Base-by-base conservation (phyloP, 371 early-diverging fungal genomes). In the Blakeslea trispora region DNA sequence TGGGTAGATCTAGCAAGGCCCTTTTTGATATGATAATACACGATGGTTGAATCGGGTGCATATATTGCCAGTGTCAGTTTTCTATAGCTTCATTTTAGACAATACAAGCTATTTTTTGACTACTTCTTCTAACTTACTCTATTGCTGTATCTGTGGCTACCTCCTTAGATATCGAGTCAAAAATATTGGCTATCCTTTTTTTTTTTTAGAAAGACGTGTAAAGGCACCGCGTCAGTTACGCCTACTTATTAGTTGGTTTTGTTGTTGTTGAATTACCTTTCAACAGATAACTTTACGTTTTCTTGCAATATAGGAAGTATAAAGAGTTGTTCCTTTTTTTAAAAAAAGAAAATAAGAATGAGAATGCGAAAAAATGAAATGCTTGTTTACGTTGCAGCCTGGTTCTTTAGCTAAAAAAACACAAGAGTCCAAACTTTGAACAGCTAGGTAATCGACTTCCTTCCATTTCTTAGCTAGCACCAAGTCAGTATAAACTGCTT, bases 51-150 rank as follows among this genome's bases (percentile, higher is more conserved):
- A 47, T 79, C 79, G 17, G 62, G 57, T n/a, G 72, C 64, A 44
- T 71, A 70, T 28, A 79, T 75, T 10, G 74, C 79, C 3, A 79
- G 31, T 22, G 79, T 79, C 11, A 74, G 40, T 47, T 65, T 69
- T 6, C 67, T 69, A 31, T 31, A n/a, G 8, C 14, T 41, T 14
- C 19, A 21, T 32, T n/a, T 37, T 28, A 10, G 14, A 39, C 21
- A 52, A 51, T 37, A 49, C 45, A 54, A 28, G 1, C 28, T n/a
- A 22, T 44, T 32, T 46, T 15, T 19, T 22, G 35, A 35, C 13
- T 43, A 45, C 49, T 18, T 10, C 45, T 22, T n/a, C n/a, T 43
- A 37, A 14, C 44, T 43, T 51, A 58, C 59, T 45, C 40, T 22
- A 44, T 40, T 1, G 41, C 41, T n/a, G 6, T 45, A 37, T 50